Conservation (phyloP, 2,329 filamentous ascomycete genomes). For the Scytalidium sp. region DNA sequence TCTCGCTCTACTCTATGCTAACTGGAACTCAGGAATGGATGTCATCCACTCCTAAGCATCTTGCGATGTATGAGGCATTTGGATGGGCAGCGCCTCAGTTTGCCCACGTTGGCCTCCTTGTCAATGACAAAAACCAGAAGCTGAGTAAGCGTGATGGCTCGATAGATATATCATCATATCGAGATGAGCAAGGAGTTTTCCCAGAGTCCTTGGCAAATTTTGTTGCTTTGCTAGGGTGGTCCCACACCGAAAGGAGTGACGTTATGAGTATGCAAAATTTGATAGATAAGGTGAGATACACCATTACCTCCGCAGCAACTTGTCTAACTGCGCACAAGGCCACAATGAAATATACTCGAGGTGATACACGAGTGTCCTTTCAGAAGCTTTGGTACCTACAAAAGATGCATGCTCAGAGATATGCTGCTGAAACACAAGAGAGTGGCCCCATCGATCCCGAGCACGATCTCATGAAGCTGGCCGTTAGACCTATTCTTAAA, state of each 20-base stretch:
- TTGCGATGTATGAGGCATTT: constrained; percentile 73
- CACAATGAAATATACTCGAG: constrained; percentile 83
- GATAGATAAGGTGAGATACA: constrained; percentile 60
- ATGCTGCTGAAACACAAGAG: constrained; percentile 8
- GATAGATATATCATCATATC: constrained; percentile 56
- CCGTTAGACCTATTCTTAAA: constrained; percentile 22
- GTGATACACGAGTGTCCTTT: constrained; percentile 79
- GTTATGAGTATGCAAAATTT: constrained; percentile 70
- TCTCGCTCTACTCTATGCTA: not conserved
- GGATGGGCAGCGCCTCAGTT: constrained; percentile 72
- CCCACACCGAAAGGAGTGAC: constrained; percentile 64
- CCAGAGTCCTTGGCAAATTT: constrained; percentile 74
- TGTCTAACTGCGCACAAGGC: constrained; percentile 48
- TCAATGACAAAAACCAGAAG: constrained; percentile 67
- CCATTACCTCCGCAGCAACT: too few relatives aligned
- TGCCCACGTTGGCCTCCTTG: constrained; percentile 75
- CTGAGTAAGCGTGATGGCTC: constrained; percentile 81
- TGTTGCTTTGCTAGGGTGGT: constrained; percentile 82
- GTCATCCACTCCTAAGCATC: constrained; percentile 80
- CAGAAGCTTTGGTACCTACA: constrained; percentile 82
- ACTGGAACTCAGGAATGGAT: constrained; percentile 74
- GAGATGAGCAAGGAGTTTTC: constrained; percentile 54
- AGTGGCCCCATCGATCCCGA: constrained; percentile 10
- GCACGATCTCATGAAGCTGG: constrained; percentile 22
- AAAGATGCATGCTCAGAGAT: constrained; percentile 51